These are phyloP conservation scores for Bothriochloa decipiens DNA, from an alignment of 176 grass and related monocot species.

Conservation along the genomic window DNA sequence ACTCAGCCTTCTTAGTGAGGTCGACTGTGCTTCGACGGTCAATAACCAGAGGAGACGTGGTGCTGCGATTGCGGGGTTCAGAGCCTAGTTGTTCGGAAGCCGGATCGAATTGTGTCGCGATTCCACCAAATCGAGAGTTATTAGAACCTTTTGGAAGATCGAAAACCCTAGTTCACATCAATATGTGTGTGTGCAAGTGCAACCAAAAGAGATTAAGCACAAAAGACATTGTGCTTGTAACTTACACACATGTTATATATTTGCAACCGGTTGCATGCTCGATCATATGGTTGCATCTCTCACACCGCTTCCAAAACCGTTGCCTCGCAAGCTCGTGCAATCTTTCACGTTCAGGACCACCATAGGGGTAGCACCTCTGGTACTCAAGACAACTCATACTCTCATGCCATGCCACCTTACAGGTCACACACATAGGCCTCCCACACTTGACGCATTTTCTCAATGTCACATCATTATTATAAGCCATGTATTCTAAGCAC, in stretches of 20 bases:
- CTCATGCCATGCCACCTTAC: slow-evolving; percentile 54
- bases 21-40: no score
- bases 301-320: slow-evolving; percentile 65
- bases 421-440: background rate
- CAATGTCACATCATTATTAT: background rate
- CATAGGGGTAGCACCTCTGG: slow-evolving; percentile 48
- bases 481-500: background rate
- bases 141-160: no score
- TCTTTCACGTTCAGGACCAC: slow-evolving; percentile 47
- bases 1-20: no score
- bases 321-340: slow-evolving; percentile 63
- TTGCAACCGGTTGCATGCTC: slow-evolving; percentile 65
- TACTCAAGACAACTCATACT: slow-evolving; percentile 57
- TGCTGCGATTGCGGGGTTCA: no score
- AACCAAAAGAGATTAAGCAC: slow-evolving; percentile 6
- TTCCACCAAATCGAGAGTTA: no score
- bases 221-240: background rate
- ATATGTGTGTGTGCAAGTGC: no score
- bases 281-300: slow-evolving; percentile 87
- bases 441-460: slow-evolving; percentile 57
- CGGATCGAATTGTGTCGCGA: no score
- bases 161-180: no score
- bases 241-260: slow-evolving; percentile 79
- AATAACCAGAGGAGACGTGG: no score
- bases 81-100: no score